These are phyloP conservation scores for Pythium guiyangense DNA, from an alignment of 352 stramenopile genomes.

Conservation along the genomic window DNA sequence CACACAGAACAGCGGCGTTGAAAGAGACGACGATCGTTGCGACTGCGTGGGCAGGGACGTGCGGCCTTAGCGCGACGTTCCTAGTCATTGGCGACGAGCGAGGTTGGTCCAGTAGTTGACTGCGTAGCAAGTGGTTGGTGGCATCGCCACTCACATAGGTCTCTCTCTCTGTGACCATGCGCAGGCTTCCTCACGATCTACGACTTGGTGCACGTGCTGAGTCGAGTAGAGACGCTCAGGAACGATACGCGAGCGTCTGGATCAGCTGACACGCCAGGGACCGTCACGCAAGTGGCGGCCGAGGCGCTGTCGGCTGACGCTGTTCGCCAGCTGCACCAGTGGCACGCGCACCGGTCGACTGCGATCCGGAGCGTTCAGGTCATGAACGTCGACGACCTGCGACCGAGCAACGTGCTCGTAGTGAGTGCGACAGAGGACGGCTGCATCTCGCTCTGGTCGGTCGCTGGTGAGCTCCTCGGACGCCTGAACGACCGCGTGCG, in stretches of 20 bases:
- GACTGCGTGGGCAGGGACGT: conserved; percentile 22
- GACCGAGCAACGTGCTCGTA: conserved; percentile 11
- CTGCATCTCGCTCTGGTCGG: conserved; percentile 27
- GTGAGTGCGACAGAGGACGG: conserved; percentile 26
- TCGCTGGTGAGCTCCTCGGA: conserved; percentile 25
- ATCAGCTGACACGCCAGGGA: neutral
- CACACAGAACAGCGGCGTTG: neutral
- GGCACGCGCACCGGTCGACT: conserved; percentile 18
- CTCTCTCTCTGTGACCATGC: neutral
- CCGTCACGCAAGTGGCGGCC: neutral
- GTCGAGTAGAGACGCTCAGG: conserved; percentile 1
- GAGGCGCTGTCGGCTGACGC: neutral
- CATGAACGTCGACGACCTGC: conserved; percentile 5
- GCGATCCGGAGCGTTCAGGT: conserved; percentile 20
- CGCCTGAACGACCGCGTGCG: conserved; percentile 13
- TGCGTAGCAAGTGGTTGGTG: too few species aligned
- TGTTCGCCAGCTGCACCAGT: conserved; percentile 18
- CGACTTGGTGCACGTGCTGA: conserved; percentile 15
- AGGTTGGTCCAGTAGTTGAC: conserved; percentile 9
- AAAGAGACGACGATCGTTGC: conserved; percentile 9
- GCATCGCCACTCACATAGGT: too few species aligned
- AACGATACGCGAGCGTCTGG: neutral
- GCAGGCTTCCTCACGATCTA: conserved; percentile 30
- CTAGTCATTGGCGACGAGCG: conserved; percentile 38
- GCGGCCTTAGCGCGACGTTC: conserved; percentile 16